Percentiles rank a stretch among this genome's conserved stretches.
Conservation (phyloP, 1,284 basidiomycete species). For the Apiotrichum laibachii region DNA sequence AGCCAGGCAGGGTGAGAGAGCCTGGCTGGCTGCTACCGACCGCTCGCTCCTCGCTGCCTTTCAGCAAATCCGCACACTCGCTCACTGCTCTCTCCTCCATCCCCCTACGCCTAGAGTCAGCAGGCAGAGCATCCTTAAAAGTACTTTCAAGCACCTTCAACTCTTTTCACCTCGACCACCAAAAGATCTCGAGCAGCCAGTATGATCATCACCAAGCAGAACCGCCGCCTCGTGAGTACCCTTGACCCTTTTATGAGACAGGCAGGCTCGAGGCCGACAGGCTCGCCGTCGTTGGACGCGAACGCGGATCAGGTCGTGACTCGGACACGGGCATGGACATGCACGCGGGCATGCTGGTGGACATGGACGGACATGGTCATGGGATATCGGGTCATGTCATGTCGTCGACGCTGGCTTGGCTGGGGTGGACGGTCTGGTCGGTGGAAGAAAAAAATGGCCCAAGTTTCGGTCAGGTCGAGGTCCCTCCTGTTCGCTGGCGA, state of each 20-base stretch:
- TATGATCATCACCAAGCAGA: constrained; percentile 50
- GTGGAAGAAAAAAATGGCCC: too few species aligned
- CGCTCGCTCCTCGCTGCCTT: neutral
- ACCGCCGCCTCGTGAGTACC: constrained; percentile 46
- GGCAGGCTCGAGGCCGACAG: neutral
- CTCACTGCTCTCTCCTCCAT: constrained; percentile 4
- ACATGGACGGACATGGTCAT: neutral
- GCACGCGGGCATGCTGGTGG: too few species aligned
- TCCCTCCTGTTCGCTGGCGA: too few species aligned
- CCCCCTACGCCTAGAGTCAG: constrained; percentile 27
- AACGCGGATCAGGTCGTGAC: too few species aligned
- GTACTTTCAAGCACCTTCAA: constrained; percentile 19
- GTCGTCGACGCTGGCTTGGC: too few species aligned
- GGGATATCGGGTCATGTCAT: neutral
- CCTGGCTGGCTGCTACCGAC: too few species aligned
- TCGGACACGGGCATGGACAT: too few species aligned
- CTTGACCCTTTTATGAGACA: too few species aligned
- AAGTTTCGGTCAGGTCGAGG: too few species aligned
- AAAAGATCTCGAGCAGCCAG: constrained; percentile 21
- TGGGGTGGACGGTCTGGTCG: too few species aligned
- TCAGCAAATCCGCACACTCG: neutral
- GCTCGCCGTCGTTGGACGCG: neutral
- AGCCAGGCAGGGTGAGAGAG: too few species aligned
- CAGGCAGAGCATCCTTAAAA: constrained; percentile 7
- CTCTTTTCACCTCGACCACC: constrained; percentile 21